Conservation (phyloP, 1,284 basidiomycete genomes). For the Sporisorium sorghi region DNA sequence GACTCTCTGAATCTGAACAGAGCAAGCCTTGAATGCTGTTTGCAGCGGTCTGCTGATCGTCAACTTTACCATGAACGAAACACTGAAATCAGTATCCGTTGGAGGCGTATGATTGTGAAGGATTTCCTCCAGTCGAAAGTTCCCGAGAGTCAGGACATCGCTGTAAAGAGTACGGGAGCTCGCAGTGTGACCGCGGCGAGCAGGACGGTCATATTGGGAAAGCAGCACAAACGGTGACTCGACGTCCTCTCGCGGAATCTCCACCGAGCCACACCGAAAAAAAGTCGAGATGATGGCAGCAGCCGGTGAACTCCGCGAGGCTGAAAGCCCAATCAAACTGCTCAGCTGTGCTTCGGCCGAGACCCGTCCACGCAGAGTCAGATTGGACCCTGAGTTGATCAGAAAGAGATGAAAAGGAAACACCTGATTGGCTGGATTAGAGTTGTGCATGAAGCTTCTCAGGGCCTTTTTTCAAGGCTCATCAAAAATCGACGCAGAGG, state of each 20-base stretch:
- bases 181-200: conserved; percentile 6
- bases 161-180: neutral
- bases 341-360: conserved; percentile 1
- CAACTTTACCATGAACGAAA: too few species aligned
- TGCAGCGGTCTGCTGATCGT: too few species aligned
- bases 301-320: conserved; percentile 26
- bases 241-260: conserved; percentile 9
- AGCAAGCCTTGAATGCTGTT: too few species aligned
- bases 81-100: too few species aligned
- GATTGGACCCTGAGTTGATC: conserved; percentile 31
- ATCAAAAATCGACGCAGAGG: neutral
- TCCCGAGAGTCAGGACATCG: neutral
- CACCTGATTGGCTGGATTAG: conserved; percentile 53
- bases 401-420: conserved; percentile 16
- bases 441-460: conserved; percentile 32
- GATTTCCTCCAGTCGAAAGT: too few species aligned
- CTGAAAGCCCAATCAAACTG: neutral
- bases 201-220: conserved; percentile 10
- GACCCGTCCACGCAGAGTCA: conserved; percentile 14
- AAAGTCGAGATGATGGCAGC: conserved; percentile 16
- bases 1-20: too few species aligned
- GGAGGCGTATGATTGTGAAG: too few species aligned
- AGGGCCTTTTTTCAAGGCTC: conserved; percentile 10
- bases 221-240: conserved; percentile 5
- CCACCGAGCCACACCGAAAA: conserved; percentile 9